Conservation (phyloP, 345 rosid genomes). For the Rhizophora mangle region DNA sequence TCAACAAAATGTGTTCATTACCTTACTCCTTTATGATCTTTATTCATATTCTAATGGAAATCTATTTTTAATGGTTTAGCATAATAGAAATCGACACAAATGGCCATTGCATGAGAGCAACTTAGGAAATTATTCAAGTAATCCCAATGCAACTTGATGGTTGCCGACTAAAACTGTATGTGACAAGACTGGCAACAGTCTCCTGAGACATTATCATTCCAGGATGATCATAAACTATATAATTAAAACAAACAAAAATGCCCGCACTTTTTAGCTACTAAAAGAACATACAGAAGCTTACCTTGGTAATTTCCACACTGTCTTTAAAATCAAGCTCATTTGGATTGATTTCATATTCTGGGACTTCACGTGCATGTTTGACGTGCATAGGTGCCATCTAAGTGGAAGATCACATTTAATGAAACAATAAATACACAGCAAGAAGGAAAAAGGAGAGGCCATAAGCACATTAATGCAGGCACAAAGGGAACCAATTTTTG, state of each 20-base stretch:
- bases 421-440: not conserved
- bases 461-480: not conserved
- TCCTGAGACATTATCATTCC: not conserved
- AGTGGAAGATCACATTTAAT: not conserved
- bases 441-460: not conserved
- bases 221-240: not conserved
- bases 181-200: not conserved
- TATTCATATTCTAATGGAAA: not conserved
- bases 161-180: not conserved
- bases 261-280: not conserved
- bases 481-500: not conserved
- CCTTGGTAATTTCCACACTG: constrained; percentile 77
- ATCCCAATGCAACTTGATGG: not conserved
- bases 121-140: not conserved
- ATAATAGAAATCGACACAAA: too few species aligned
- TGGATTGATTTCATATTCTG: constrained; percentile 81
- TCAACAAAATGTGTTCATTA: not conserved
- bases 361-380: constrained; percentile 76
- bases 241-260: not conserved
- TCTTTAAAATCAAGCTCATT: constrained; percentile 73
- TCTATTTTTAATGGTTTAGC: not conserved
- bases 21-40: not conserved
- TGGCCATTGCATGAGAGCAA: too few species aligned
- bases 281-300: constrained; percentile 14
- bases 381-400: constrained; percentile 96